Base-by-base conservation (phyloP, 106 monocot species). In the Hemerocallis citrina region DNA sequence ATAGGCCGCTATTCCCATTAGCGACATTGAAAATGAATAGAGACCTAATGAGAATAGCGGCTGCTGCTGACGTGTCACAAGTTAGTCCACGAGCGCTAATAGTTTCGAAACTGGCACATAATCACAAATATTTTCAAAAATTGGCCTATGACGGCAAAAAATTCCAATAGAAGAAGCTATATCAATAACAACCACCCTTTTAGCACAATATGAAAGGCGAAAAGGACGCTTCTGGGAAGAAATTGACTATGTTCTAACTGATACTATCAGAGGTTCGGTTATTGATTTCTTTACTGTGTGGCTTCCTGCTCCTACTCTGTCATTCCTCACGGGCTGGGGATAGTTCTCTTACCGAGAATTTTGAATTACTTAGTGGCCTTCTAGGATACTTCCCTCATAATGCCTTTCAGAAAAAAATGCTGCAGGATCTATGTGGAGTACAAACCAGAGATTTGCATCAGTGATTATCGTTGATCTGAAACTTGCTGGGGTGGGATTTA, bases 281-380 rank as follows among this genome's bases (percentile, higher is more conserved):
- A 87, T 92, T 61, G 92, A 92, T 70, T 92, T 92, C 64, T 92
- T 92, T 59, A 92, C 92, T 12, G 92, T 92, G 33, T 92, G 92
- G 92, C 87, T 92, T 64, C 92, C 92, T 57, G 92, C 92, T 34
- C 92, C 92, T 30, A 92, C 92, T 38, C 46, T 92, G 36, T 92
- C 92, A 37, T 86, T 86, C 59, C 65, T 92, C 16, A 67, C 77
- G 78, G 70, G 70, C 75, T 44, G 72, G 72, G 62, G 74, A 73
- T 43, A 76, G 52, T 29, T 44, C 70, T 7, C 17, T n/a, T n/a
- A n/a, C 73, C 35, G 83, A 84, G 63, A 92, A 73, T 40, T 73
- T 92, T 7, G 87, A 81, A 66, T 38, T 88, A 34, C 31, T 92
- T 9, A 87, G 81, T 52, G 87, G 77, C 11, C 61, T 92, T 73